Conservation (phyloP, 2,329 filamentous ascomycete species). For the Aspergillus tamarii region DNA sequence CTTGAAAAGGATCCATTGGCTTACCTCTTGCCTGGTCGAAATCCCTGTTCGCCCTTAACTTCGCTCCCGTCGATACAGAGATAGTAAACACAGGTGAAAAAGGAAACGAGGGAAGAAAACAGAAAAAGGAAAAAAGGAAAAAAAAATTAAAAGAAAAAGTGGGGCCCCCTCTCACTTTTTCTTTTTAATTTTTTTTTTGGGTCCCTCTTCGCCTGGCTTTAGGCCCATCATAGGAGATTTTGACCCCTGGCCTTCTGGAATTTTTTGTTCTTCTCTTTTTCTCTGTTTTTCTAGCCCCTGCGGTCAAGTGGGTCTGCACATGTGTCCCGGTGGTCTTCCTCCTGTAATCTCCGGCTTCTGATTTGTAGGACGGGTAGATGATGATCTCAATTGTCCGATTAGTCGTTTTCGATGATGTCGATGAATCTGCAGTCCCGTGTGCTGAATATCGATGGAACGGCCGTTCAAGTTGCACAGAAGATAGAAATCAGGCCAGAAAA, state of each 20-base stretch:
- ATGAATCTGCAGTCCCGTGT: constrained; percentile 12
- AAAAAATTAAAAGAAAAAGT: constrained; percentile 5
- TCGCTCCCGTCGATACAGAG: constrained; percentile 11
- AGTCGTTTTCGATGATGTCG: constrained; percentile 17
- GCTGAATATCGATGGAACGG: neutral
- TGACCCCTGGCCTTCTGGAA: constrained; percentile 28
- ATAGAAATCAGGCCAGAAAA: too few relatives aligned
- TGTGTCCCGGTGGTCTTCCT: constrained; percentile 22
- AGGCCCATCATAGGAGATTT: constrained; percentile 1
- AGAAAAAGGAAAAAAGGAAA: too few relatives aligned
- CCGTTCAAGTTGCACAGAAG: too few relatives aligned
- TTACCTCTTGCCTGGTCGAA: constrained; percentile 13
- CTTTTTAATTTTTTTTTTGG: neutral
- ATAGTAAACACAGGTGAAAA: constrained; percentile 1
- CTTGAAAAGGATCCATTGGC: constrained; percentile 8
- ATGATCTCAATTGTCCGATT: constrained; percentile 24
- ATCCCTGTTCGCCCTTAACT: constrained; percentile 14
- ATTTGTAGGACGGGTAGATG: constrained; percentile 25
- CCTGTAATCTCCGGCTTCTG: constrained; percentile 27
- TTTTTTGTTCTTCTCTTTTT: constrained; percentile 20
- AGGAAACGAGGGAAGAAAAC: neutral
- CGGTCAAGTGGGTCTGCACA: constrained; percentile 23
- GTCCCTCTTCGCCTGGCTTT: neutral
- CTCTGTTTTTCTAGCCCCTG: constrained; percentile 13
- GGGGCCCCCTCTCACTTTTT: constrained; percentile 12